Percentiles rank a stretch among this genome's conserved stretches.
Evolutionary conservation across 75 land plant genomes (phyloP).

Genomic region (Selaginella tamariscina): DNA sequence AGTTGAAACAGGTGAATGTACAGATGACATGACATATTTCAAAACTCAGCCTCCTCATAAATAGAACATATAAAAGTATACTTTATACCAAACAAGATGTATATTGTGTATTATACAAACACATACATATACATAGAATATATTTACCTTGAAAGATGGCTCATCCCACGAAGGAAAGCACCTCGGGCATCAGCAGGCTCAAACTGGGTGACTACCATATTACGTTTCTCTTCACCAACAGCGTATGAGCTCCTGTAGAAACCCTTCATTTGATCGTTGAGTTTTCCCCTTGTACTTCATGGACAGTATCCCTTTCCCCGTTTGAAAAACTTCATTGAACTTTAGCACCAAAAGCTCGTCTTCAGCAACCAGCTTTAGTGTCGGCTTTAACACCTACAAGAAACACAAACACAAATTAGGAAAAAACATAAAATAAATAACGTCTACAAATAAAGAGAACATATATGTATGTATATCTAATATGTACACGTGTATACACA

Average conservation of each 20-base stretch:
- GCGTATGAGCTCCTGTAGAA: conserved; percentile 73
- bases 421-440: background rate
- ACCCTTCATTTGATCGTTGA: conserved; percentile 93
- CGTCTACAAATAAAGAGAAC: too few species aligned
- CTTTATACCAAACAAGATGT: too few species aligned
- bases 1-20: too few species aligned
- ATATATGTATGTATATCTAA: too few species aligned
- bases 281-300: conserved; percentile 61
- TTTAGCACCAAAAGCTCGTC: conserved; percentile 68
- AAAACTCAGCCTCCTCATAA: too few species aligned
- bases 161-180: conserved; percentile 97
- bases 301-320: conserved; percentile 43
- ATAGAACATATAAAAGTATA: too few species aligned
- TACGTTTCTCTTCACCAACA: conserved; percentile 63
- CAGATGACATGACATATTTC: too few species aligned
- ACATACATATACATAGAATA: background rate
- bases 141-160: conserved; percentile 76
- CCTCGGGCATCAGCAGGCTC: conserved; percentile 95
- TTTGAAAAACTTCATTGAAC: conserved; percentile 46
- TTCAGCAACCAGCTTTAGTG: conserved; percentile 32
- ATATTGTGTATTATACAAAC: too few species aligned
- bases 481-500: too few species aligned
- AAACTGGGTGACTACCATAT: conserved; percentile 95
- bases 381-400: conserved; percentile 41
- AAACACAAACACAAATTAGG: background rate